Evolutionary conservation across 768 basidiomycete genomes (phyloP).

Genomic region (Termitomyces sp.): DNA sequence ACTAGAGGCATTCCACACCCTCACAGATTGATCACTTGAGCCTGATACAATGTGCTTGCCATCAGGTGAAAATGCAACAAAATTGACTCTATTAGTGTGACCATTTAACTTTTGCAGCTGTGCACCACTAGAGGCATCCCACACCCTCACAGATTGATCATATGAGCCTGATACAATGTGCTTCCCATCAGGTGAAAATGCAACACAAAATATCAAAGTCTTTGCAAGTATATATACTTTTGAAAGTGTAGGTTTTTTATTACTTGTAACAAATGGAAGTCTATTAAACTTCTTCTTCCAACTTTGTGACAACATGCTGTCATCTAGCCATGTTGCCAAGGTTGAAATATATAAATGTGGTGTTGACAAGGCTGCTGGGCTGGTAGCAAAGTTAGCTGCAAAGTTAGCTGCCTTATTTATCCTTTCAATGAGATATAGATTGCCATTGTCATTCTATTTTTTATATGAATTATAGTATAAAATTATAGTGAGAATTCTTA

Average conservation of each 20-base stretch:
- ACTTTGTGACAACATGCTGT: neutral
- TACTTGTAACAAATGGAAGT: neutral
- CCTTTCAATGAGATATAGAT: neutral
- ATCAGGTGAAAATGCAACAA: neutral
- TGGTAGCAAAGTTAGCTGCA: slow-evolving; percentile 12
- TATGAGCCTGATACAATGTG: neutral
- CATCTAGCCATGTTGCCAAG: slow-evolving; percentile 13
- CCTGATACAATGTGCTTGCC: neutral
- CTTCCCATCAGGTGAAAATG: neutral
- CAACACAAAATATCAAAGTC: no score
- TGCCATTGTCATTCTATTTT: neutral
- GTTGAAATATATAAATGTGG: slow-evolving; percentile 18
- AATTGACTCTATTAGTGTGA: neutral
- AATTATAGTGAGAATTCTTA: neutral
- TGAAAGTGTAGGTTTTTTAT: neutral
- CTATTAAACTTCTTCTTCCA: neutral
- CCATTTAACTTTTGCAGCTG: neutral
- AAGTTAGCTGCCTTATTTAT: slow-evolving; percentile 15
- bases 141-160: neutral
- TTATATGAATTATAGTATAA: neutral
- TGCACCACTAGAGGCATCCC: neutral
- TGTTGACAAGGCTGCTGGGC: slow-evolving; percentile 12
- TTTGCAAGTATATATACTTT: no score
- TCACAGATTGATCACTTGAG: neutral
- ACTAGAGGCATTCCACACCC: neutral